phyloP scores from a whole-genome alignment of 2,329 filamentous ascomycete species.

The Colletotrichum graminicola region DNA sequence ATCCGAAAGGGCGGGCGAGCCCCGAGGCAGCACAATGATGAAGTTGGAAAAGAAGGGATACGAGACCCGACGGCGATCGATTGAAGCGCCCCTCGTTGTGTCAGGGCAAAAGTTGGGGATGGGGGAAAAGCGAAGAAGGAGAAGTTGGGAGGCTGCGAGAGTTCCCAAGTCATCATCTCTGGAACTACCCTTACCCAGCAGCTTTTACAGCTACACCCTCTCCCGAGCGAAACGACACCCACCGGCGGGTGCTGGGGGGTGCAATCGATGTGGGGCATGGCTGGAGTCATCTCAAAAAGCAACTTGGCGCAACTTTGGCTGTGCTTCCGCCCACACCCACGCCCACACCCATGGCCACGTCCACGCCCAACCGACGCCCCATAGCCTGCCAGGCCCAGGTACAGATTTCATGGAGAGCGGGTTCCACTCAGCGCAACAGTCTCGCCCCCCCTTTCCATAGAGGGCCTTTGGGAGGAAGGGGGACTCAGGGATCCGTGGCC shows the following conservation, averaged over 20 bases:
- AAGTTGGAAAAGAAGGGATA: slow-evolving; percentile 43
- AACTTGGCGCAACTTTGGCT: neutral
- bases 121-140: slow-evolving; percentile 52
- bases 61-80: slow-evolving; percentile 40
- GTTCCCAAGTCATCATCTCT: slow-evolving; percentile 48
- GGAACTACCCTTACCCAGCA: slow-evolving; percentile 55
- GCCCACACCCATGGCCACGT: neutral
- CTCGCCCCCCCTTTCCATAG: slow-evolving; percentile 8
- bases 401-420: slow-evolving; percentile 32
- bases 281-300: slow-evolving; percentile 30
- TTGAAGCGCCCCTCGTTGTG: slow-evolving; percentile 39
- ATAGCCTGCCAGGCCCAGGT: slow-evolving; percentile 25
- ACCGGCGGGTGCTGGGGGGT: slow-evolving; percentile 32
- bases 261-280: slow-evolving; percentile 2
- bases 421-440: slow-evolving; percentile 34
- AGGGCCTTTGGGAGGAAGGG: neutral
- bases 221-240: slow-evolving; percentile 33
- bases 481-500: slow-evolving; percentile 12
- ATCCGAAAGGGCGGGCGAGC: slow-evolving; percentile 13
- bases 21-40: slow-evolving; percentile 32
- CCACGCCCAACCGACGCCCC: neutral
- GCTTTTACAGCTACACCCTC: slow-evolving; percentile 13
- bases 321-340: neutral
- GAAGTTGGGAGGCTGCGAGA: slow-evolving; percentile 54
- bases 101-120: slow-evolving; percentile 47